Conservation (phyloP, 179 eudicot species). For the Corrigiola litoralis region DNA sequence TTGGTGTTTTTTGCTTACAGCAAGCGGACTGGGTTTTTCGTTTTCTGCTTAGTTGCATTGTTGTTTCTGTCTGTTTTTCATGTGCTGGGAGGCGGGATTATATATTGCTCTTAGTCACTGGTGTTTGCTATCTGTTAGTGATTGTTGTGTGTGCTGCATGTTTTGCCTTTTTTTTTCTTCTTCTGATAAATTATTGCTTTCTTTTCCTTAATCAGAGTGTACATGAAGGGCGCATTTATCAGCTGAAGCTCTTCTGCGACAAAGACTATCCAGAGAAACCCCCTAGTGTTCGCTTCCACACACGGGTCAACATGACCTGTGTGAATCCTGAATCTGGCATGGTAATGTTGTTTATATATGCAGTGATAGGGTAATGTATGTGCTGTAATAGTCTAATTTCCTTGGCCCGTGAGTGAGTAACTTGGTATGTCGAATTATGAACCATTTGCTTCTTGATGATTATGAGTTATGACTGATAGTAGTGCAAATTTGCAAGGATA, state of each 20-base stretch:
- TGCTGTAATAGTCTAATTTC: background rate
- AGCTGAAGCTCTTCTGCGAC: conserved; percentile 69
- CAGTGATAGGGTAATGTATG: background rate
- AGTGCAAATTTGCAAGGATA: too few relatives aligned
- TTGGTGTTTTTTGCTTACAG: background rate
- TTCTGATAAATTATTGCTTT: conserved; percentile 5
- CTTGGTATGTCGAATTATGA: background rate
- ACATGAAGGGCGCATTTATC: conserved; percentile 71
- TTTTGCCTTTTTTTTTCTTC: background rate
- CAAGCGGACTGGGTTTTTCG: background rate
- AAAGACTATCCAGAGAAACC: conserved; percentile 72
- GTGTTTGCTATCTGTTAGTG: background rate
- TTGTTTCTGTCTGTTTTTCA: background rate
- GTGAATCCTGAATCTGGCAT: conserved; percentile 62
- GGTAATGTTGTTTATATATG: conserved; percentile 25
- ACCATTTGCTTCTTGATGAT: background rate
- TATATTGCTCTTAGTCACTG: background rate
- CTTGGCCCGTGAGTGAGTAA: background rate
- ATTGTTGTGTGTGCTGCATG: background rate
- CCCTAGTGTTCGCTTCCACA: conserved; percentile 60
- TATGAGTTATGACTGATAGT: background rate
- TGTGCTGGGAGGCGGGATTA: background rate
- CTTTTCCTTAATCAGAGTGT: conserved; percentile 42
- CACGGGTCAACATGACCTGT: conserved; percentile 64
- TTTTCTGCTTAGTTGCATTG: background rate